Evolutionary conservation across 2,329 filamentous ascomycete species (phyloP), one percentile per base, ranked within the genome.

Genomic region (Colletotrichum limetticola): DNA sequence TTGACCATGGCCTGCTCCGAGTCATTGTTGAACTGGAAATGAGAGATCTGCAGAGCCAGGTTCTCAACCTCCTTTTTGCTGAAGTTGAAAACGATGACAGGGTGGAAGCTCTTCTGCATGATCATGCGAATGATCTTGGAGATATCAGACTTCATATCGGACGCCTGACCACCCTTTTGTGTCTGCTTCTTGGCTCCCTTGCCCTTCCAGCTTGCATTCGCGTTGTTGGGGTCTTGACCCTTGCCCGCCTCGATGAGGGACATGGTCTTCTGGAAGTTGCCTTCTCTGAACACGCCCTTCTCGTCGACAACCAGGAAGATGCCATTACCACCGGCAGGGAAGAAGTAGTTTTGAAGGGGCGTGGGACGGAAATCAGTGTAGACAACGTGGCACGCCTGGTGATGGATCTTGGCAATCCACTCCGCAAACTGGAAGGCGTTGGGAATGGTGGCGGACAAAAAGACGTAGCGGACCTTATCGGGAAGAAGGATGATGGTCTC

Each of bases 371-470:
- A 99, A 84, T 99, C 96, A 65, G 97, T 99, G 83, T 99, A 99
- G 3, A 99, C 97, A 75, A 99, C 97, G 87, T 99, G 97, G 77
- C 97, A 99, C 7, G 97, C 96, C 80, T 99, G 97, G 76, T 94
- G 93, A 82, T 99, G 97, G 71, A 96, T 98, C 85, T 98, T 98
- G 78, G 94, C 95, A 78, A 99, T 97, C 97, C 97, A 99, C 83
- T 99, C 96, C 77, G 97, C 97, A 79, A 99, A 99, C 83, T 99
- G 97, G 90, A 98, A 98, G 65, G 97, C 95, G 80, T 99, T 99
- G 67, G 97, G 97, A 75, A 99, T 99, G 2, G 97, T 99, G 75
- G 97, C 97, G 37, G 97, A 99, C 74, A 99, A 86, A 84, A 99
- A 99, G 68, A 99, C 97, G 80, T 98, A 99, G 85, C 95, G 94